These are phyloP conservation scores for Fraxinus cuspidata DNA, from an alignment of 257 asterid genomes.

Conservation along the genomic window DNA sequence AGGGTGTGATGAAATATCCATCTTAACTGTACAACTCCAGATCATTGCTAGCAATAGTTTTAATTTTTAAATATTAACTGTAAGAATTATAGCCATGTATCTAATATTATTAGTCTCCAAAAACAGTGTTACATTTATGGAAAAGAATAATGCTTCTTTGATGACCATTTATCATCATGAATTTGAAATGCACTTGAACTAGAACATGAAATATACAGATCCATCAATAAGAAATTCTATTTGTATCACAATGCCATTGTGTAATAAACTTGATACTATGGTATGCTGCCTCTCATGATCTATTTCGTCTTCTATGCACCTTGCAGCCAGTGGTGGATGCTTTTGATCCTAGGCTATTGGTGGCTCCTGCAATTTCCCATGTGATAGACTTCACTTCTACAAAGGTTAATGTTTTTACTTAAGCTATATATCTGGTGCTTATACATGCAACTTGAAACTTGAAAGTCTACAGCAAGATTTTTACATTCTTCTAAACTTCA, in stretches of 20 bases:
- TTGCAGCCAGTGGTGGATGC: conserved; percentile 86
- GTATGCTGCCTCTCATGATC: conserved; percentile 1
- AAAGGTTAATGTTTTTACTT: conserved; percentile 39
- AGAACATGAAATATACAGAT: background rate
- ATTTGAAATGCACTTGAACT: background rate
- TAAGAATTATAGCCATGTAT: background rate
- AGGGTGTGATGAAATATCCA: background rate
- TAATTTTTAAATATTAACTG: background rate
- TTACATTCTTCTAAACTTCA: background rate
- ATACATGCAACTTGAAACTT: conserved; percentile 11
- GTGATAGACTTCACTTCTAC: conserved; percentile 62
- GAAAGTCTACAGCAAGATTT: background rate
- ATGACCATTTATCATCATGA: background rate
- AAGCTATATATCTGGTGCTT: background rate
- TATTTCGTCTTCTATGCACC: conserved; percentile 22
- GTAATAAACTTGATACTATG: background rate
- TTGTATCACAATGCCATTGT: background rate
- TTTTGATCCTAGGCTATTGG: conserved; percentile 93
- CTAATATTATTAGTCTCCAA: background rate
- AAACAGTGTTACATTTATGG: background rate
- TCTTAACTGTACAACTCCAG: background rate
- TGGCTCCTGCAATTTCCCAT: conserved; percentile 93
- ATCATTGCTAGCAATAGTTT: background rate
- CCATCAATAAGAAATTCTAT: background rate
- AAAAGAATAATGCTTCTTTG: background rate